Conservation (phyloP, 2,329 filamentous ascomycete species). For the Penicillium sp. region DNA sequence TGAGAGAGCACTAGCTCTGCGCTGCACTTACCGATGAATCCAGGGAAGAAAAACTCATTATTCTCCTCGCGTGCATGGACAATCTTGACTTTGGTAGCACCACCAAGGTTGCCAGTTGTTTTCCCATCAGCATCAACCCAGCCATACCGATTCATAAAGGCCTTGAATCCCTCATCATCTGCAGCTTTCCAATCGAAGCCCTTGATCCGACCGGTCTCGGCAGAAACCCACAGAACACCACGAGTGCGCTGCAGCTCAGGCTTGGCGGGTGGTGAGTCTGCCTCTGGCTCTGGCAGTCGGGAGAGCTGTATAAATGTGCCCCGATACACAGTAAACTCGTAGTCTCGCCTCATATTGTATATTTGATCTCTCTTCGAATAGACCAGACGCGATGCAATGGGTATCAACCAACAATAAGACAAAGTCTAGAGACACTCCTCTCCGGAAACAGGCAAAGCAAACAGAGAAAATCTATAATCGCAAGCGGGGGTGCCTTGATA, state of each 20-base stretch:
- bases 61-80: slow-evolving; percentile 45
- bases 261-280: slow-evolving; percentile 29
- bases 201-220: slow-evolving; percentile 12
- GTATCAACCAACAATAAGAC: too few species aligned
- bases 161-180: slow-evolving; percentile 28
- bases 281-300: slow-evolving; percentile 27
- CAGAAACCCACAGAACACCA: slow-evolving; percentile 36
- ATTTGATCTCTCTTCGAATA: not conserved
- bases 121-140: slow-evolving; percentile 31
- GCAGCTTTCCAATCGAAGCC: slow-evolving; percentile 34
- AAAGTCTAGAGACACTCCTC: too few species aligned
- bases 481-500: too few species aligned
- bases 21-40: slow-evolving; percentile 49
- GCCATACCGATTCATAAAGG: slow-evolving; percentile 36
- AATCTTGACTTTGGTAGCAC: slow-evolving; percentile 31
- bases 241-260: slow-evolving; percentile 58
- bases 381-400: too few species aligned
- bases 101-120: slow-evolving; percentile 5
- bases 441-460: too few species aligned
- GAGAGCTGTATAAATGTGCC: slow-evolving; percentile 66
- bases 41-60: slow-evolving; percentile 53
- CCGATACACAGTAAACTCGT: slow-evolving; percentile 54
- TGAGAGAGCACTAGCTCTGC: too few species aligned
- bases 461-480: too few species aligned
- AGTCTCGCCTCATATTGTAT: slow-evolving; percentile 11